phyloP scores from a whole-genome alignment of 768 basidiomycete genomes.

The Trametes cubensis region DNA sequence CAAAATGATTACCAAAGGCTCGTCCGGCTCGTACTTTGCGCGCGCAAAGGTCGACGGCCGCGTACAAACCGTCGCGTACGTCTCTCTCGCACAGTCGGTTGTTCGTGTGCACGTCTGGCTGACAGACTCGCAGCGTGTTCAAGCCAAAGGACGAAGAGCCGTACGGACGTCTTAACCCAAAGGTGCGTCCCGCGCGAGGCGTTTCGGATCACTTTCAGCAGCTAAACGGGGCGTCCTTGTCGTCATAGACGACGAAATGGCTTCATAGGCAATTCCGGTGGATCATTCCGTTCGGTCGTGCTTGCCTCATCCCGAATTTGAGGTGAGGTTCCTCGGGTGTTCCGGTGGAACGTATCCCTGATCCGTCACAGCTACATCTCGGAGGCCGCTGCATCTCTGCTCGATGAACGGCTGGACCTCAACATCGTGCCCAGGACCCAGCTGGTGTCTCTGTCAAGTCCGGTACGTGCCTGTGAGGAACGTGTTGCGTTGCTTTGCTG shows the following conservation, averaged over 20 bases:
- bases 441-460: conserved; percentile 79
- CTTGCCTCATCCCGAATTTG: conserved; percentile 87
- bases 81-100: background rate
- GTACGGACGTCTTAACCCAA: conserved; percentile 86
- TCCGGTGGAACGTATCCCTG: conserved; percentile 3
- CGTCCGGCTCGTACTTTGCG: conserved; percentile 92
- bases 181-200: conserved; percentile 44
- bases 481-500: background rate
- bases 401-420: conserved; percentile 73
- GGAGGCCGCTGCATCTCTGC: conserved; percentile 84
- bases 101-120: background rate
- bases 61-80: conserved; percentile 73
- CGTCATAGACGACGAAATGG: conserved; percentile 82
- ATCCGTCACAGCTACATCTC: conserved; percentile 68
- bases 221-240: background rate
- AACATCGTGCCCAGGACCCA: conserved; percentile 87
- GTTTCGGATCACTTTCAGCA: background rate
- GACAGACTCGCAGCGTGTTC: conserved; percentile 61
- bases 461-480: conserved; percentile 38
- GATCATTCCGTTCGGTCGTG: conserved; percentile 89
- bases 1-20: conserved; percentile 89
- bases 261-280: conserved; percentile 85
- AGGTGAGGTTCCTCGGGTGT: conserved; percentile 51
- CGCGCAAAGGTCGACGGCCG: conserved; percentile 75
- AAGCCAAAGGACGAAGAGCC: conserved; percentile 93